These are phyloP conservation scores for Fraxinus greggii DNA, from an alignment of 305 asterid species.

Conservation along the genomic window DNA sequence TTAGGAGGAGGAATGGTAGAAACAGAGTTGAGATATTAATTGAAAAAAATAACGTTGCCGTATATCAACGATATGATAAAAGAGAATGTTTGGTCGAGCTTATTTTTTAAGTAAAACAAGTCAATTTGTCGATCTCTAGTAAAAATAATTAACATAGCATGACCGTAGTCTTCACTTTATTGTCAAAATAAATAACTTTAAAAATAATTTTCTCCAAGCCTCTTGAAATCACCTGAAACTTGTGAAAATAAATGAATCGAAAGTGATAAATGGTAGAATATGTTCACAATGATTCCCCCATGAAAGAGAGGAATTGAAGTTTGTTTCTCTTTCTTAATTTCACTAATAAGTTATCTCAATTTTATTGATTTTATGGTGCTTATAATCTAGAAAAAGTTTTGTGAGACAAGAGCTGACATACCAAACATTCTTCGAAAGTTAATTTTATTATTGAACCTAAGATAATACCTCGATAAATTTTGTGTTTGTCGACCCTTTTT, in stretches of 20 bases:
- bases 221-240: background rate
- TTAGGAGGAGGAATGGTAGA: background rate
- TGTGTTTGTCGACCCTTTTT: no score
- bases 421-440: no score
- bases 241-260: background rate
- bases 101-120: background rate
- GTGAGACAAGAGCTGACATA: no score
- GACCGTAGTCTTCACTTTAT: background rate
- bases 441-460: no score
- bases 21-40: background rate
- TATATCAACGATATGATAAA: background rate
- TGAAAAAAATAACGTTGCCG: background rate
- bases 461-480: no score
- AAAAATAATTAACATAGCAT: no score
- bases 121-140: background rate
- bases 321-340: background rate
- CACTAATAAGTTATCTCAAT: background rate
- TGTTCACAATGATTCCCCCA: background rate
- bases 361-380: background rate
- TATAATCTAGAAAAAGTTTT: no score
- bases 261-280: background rate
- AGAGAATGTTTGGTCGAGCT: background rate
- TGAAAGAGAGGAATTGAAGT: background rate
- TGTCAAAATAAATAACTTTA: background rate
- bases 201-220: background rate